Evolutionary conservation across 2,329 filamentous ascomycete genomes (phyloP), one percentile per base, ranked within the genome.

Genomic region (Monilinia laxa): DNA sequence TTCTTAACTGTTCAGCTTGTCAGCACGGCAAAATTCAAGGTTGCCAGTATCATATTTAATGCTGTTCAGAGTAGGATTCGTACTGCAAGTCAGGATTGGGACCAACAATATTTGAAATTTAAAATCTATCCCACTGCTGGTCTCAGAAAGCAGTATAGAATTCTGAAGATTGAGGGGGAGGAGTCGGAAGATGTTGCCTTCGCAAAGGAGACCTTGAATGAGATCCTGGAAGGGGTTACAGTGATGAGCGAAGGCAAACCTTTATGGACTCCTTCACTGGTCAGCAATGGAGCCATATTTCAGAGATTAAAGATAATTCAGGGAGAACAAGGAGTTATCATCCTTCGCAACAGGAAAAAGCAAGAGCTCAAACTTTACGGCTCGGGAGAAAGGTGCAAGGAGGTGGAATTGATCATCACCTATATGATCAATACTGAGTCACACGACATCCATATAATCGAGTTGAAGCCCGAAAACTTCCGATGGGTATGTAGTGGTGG

Each of bases 131-230:
- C 71, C 70, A 71, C 71, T 28, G 62, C 72, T 14, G 31, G 64
- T 6, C 69, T 74, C 23, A 74, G 72, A 49, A 10, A 58, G 5
- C 40, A 52, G 7, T 77, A 77, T 55, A 73, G 72, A 11, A 72
- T 75, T 5, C 64, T 82, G 38, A 79, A 78, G 65, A 68, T 82
- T 28, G 79, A 80, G 68, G 77, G 80, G 0, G 73, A 77, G 6
- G 65, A 69, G 23, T 67, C 69, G 2, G 72, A 74, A 57, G 67
- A 70, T 2, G 75, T 81, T 1, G 75, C 74, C 1, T 64, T 67
- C 11, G 78, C 79, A 3, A 79, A 78, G 49, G 70, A 72, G 1
- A 68, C 55, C 5, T 70, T 80, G 7, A 75, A 79, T 6, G 62
- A 62, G 1, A 75, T 80, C 12, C 55, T 81, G 31, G 68, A 68